A percentile compares a stretch with the other conserved stretches of the same genome.
Conservation (phyloP, 2,329 filamentous ascomycete species). For the Fusarium ramigenum region DNA sequence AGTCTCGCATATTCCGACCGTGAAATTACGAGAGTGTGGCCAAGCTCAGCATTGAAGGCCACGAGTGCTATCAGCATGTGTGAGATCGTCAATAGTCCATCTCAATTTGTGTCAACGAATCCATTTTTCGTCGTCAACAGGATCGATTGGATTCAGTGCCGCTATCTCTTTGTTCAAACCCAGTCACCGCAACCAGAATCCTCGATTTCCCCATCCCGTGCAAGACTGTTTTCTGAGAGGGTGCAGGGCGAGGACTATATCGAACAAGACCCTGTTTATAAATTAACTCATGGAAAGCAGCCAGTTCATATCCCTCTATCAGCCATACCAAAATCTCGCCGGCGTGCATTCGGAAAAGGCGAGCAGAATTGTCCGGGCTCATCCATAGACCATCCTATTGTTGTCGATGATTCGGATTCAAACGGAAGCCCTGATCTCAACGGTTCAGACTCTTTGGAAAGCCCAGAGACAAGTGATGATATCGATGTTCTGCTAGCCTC, state of each 20-base stretch:
- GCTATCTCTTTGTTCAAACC: conserved; percentile 75
- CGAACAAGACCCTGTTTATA: conserved; percentile 38
- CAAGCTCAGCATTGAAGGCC: conserved; percentile 71
- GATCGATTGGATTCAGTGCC: conserved; percentile 88
- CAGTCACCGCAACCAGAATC: not conserved
- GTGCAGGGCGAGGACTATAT: conserved; percentile 20
- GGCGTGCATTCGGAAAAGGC: not conserved
- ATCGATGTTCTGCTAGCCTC: conserved; percentile 36
- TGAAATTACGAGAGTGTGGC: conserved; percentile 59
- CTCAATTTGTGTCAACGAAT: conserved; percentile 61
- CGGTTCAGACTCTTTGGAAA: not conserved
- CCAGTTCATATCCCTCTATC: conserved; percentile 41
- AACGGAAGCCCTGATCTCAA: conserved; percentile 29
- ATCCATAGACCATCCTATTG: not conserved
- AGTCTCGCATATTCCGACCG: conserved; percentile 23
- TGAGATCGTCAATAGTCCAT: conserved; percentile 82
- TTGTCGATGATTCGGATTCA: conserved; percentile 6
- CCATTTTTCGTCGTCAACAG: conserved; percentile 79
- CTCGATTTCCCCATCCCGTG: no score
- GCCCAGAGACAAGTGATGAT: conserved; percentile 19
- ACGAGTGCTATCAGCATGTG: conserved; percentile 75
- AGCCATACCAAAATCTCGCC: conserved; percentile 40
- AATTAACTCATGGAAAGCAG: not conserved
- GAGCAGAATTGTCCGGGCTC: not conserved
- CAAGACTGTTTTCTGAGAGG: not conserved